Evolutionary conservation across 495 filamentous ascomycete species (phyloP), one percentile per base, ranked within the genome.

Genomic region (Penicillium flavigenum): DNA sequence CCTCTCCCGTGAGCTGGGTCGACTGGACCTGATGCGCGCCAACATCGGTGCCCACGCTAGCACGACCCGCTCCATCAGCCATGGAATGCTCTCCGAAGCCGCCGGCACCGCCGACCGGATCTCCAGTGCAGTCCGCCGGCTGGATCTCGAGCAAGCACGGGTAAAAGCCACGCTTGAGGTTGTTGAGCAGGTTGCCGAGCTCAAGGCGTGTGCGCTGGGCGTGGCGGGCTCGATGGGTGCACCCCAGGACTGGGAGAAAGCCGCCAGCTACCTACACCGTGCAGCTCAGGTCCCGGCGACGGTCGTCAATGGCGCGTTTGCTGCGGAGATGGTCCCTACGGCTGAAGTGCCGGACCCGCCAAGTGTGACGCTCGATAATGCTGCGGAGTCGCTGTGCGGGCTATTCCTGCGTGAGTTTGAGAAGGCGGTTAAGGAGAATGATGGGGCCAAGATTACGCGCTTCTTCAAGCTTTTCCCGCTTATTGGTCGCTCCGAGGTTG

Each of bases 401-500:
- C 74, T 98, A 36, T 98, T 98, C 69, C 71, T 98, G 70, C 81
- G 92, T 43, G 94, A 98, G 76, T 98, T 98, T 68, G 90, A 96
- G 65, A 93, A 89, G 73, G 95, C 94, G 8, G 89, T 91, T 3
- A 81, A 84, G 58, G 91, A 92, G 51, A 86, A 80, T 31, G 92
- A 98, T 65, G 91, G 90, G 0, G 84, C 87, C 22, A 89, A 87
- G 67, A 89, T 98, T 45, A 97, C 94, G 5, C 82, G 94, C 50
- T 98, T 98, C 72, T 98, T 98, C 75, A 98, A 98, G 76, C 74
- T 98, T 44, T 98, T 98, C 67, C 94, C 94, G 22, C 78, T 98
- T 4, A 96, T 98, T 67, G 94, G 91, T 24, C 85, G 91, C 64
- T 87, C 88, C 2, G 89, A 97, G 56, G 88, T 90, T 9, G 94